Conservation (phyloP, 768 basidiomycete genomes). For the Mycena galopus region DNA sequence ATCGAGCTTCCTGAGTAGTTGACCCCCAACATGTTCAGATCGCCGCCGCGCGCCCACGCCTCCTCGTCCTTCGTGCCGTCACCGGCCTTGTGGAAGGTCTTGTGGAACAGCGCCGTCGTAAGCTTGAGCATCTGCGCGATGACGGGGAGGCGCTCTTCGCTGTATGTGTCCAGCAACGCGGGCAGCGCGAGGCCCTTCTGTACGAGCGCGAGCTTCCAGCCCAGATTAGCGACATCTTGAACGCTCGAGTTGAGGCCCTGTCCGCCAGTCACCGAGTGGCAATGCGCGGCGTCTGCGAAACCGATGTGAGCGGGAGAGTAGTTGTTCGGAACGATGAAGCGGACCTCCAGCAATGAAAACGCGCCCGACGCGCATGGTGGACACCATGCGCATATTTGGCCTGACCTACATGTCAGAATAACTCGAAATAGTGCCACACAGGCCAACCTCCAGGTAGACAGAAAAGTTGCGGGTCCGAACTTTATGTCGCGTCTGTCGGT, state of each 20-base stretch:
- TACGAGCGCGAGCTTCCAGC: constrained; percentile 62
- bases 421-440: too few relatives aligned
- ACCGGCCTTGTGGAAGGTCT: not conserved
- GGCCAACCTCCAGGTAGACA: constrained; percentile 46
- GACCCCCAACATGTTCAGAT: constrained; percentile 9
- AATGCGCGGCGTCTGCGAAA: constrained; percentile 60
- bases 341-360: constrained; percentile 63
- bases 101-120: constrained; percentile 13
- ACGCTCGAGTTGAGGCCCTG: constrained; percentile 54
- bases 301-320: not conserved
- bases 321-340: not conserved
- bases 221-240: constrained; percentile 57
- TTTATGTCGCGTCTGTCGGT: too few relatives aligned
- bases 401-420: constrained; percentile 30
- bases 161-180: constrained; percentile 55
- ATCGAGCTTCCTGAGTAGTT: not conserved
- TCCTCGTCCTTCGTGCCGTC: too few relatives aligned
- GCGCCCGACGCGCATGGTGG: constrained; percentile 56
- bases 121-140: constrained; percentile 60
- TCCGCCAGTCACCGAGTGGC: constrained; percentile 59
- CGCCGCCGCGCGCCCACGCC: constrained; percentile 5
- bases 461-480: constrained; percentile 44
- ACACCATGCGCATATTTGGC: constrained; percentile 63
- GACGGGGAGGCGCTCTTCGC: constrained; percentile 58
- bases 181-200: constrained; percentile 52